Evolutionary conservation across 148 eudicot species (phyloP).

Genomic region (Polygonum aviculare): DNA sequence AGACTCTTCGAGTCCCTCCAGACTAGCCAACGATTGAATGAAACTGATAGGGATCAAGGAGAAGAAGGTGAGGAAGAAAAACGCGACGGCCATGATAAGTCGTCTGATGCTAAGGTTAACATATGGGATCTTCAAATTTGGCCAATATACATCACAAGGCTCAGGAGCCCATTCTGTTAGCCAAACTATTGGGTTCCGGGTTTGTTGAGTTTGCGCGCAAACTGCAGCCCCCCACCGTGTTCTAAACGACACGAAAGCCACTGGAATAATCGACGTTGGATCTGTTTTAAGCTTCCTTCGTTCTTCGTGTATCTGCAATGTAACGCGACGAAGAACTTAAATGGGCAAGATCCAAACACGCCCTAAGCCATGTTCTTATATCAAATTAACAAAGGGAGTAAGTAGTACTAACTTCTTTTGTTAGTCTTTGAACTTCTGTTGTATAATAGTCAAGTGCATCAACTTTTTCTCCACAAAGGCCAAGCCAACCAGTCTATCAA

Average conservation of each 20-base stretch:
- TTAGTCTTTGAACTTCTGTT: conserved; percentile 63
- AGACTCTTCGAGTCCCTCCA: conserved; percentile 61
- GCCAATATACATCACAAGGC: conserved; percentile 86
- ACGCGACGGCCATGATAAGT: conserved; percentile 64
- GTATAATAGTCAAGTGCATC: conserved; percentile 69
- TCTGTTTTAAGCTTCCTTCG: conserved; percentile 40
- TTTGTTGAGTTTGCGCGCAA: conserved; percentile 94
- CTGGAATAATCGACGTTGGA: conserved; percentile 64
- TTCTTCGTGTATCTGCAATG: conserved; percentile 68
- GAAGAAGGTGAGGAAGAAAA: conserved; percentile 91
- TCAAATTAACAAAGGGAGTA: not conserved
- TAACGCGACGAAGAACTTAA: no score
- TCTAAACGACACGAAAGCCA: conserved; percentile 92
- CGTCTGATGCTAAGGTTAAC: conserved; percentile 64
- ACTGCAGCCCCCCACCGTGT: conserved; percentile 97
- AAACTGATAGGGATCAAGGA: conserved; percentile 84
- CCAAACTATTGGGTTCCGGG: conserved; percentile 89
- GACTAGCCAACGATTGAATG: conserved; percentile 85
- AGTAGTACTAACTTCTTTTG: conserved; percentile 46
- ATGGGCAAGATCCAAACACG: no score
- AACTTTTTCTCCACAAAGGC: conserved; percentile 64
- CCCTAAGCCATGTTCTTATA: not conserved
- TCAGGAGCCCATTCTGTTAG: conserved; percentile 94
- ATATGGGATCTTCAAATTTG: conserved; percentile 78
- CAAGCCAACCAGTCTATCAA: conserved; percentile 78